A percentile compares a stretch with the other conserved stretches of the same genome.
phyloP scores from a whole-genome alignment of 1,139 yeast genomes.

The Blastobotrys indianensis region DNA sequence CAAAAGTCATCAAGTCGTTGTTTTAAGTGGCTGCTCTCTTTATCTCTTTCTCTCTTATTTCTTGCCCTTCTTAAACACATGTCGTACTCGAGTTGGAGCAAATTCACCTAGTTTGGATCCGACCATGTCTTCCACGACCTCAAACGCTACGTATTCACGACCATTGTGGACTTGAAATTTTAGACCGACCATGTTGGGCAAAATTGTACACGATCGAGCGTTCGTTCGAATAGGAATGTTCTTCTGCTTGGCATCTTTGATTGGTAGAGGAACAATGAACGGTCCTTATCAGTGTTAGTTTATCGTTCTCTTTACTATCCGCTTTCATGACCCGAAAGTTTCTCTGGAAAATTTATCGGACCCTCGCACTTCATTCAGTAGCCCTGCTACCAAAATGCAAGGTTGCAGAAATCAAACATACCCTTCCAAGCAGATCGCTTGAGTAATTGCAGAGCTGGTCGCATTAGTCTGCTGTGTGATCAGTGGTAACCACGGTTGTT shows the following conservation, averaged over 20 bases:
- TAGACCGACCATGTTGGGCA: constrained; percentile 92
- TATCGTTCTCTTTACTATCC: not conserved
- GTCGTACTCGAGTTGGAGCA: constrained; percentile 87
- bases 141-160: constrained; percentile 83
- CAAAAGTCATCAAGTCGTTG: not conserved
- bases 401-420: constrained; percentile 18
- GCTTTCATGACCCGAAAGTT: not conserved
- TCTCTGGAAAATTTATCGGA: too few relatives aligned
- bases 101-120: constrained; percentile 96
- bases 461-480: constrained; percentile 43
- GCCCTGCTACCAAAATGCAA: too few relatives aligned
- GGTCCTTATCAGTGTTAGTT: constrained; percentile 53
- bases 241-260: constrained; percentile 73
- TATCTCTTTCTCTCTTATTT: constrained; percentile 8
- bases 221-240: constrained; percentile 88
- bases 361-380: not conserved
- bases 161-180: constrained; percentile 96
- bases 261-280: constrained; percentile 85
- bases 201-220: constrained; percentile 87
- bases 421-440: constrained; percentile 80
- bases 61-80: constrained; percentile 61
- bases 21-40: too few relatives aligned
- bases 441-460: constrained; percentile 49
- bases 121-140: constrained; percentile 91
- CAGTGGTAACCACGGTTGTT: too few relatives aligned